Evolutionary conservation across 192 early-diverging fungal species (phyloP), one percentile per base, ranked within the genome.

Genomic region (Globomyces pollinis-pini): DNA sequence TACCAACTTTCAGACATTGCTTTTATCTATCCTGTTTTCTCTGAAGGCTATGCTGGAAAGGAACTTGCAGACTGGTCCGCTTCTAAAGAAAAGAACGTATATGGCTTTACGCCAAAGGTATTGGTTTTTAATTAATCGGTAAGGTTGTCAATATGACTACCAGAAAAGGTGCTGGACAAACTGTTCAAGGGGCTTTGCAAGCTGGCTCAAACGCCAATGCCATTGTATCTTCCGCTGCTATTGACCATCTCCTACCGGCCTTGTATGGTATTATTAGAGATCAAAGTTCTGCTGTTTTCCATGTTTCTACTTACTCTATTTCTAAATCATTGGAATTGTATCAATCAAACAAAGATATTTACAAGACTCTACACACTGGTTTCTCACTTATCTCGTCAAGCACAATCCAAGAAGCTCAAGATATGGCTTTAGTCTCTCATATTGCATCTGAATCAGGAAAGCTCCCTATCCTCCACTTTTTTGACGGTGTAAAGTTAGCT

Each of bases 341-440:
- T 39, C 60, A 70, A 34, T 84, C 90, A 61, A 76, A 85, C 47
- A 77, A 84, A 7, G 86, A 88, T 57, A 88, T 89, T 1, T 62
- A 89, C 24, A 79, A 78, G 9, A 88, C 90, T 11, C 70, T 85
- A 29, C 79, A 90, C 65, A 86, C 91, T 29, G 88, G 88, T 33
- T 86, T 89, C 41, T 75, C 83, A 33, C 70, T 92, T 20, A 62
- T 96, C 35, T 74, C 83, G 3, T 94, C 92, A 30, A 65, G 71
- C 29, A 77, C 77, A 18, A 84, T 86, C 7, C 91, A 95, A 66
- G 91, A 95, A 66, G 86, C 90, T 8, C 88, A 96, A 59, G 92
- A 98, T 58, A 64, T 96, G 43, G 85, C 91, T 12, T 43, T 94
- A 15, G 73, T 90, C 56, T 85, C 93, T 28, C 91, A 96, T 64